Evolutionary conservation across 345 rosid genomes (phyloP), one percentile per base, ranked within the genome.

Genomic region (Brassica juncea): DNA sequence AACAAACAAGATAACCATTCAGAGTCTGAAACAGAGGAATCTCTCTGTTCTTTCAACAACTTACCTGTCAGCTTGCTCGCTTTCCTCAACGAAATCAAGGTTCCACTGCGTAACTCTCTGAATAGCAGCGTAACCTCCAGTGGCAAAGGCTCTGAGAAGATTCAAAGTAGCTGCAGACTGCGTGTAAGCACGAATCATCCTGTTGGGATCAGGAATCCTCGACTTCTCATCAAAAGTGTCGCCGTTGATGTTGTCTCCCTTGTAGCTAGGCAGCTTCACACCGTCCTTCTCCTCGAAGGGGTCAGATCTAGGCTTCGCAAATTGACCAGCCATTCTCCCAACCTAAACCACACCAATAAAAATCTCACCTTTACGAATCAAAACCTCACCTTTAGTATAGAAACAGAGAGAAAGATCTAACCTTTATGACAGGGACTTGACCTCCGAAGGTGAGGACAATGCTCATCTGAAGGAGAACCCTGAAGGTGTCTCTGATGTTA

Each of bases 61-160:
- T 42, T 4, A 15, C 90, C 92, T 84, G 31, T 88, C 92, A 72
- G 88, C 86, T 72, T 88, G 92, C 64, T 88, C 92, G 63, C 88
- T 88, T 42, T 83, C 69, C 72, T 84, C 84, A 3, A 81, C 90
- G 14, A 88, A 88, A 74, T 88, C 92, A 68, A 88, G 92, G 58
- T 88, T 88, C 92, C 92, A 42, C 49, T 42, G 49, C 0, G 49
- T 42, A 9, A 42, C 49, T 42, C 49, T 42, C 1, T 42, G 49
- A 10, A 42, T 42, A 10, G 49, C 49, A 42, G 49, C 49, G 49
- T 42, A 42, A 42, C 49, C 49, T 42, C 92, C 92, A 1, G 90
- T 86, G 32, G 92, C 92, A 73, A 87, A 87, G 54, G 92, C 85
- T 79, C 92, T 84, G n/a, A 88, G 87, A 81, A 88, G 92, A 65